Evolutionary conservation across 495 filamentous ascomycete genomes (phyloP).

Genomic region (Penicillium egyptiacum): DNA sequence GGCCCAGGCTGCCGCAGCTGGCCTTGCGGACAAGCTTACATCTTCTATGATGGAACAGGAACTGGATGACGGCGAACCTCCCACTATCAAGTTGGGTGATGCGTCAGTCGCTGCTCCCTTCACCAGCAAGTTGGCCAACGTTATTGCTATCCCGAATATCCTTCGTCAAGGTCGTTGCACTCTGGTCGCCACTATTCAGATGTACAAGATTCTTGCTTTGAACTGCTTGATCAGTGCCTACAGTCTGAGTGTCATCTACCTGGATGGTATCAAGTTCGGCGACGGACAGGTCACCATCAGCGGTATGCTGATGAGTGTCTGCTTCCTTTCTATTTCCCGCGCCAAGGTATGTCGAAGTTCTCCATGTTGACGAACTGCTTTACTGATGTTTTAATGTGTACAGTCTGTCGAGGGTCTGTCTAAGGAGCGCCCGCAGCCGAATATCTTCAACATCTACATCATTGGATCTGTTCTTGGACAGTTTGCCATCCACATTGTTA

Average conservation of each 20-base stretch:
- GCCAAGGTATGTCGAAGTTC: constrained; percentile 63
- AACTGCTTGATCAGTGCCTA: constrained; percentile 99
- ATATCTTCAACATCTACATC: constrained; percentile 99
- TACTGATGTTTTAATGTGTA: constrained; percentile 24
- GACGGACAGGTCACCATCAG: constrained; percentile 98
- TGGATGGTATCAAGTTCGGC: constrained; percentile 99
- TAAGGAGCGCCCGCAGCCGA: constrained; percentile 95
- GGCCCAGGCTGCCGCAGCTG: constrained; percentile 67
- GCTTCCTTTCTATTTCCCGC: constrained; percentile 94
- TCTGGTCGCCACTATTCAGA: constrained; percentile 96
- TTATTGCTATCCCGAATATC: constrained; percentile 97
- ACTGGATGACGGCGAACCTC: constrained; percentile 84
- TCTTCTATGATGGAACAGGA: constrained; percentile 87
- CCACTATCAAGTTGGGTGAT: constrained; percentile 95
- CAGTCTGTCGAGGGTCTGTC: constrained; percentile 89
- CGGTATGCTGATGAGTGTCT: constrained; percentile 99
- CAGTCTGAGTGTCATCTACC: constrained; percentile 91
- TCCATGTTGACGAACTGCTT: neutral
- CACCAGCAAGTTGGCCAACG: constrained; percentile 95
- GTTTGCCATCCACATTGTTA: constrained; percentile 93
- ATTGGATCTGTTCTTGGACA: constrained; percentile 97
- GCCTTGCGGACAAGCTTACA: constrained; percentile 85
- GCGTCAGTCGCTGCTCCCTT: constrained; percentile 97
- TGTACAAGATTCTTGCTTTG: constrained; percentile 99
- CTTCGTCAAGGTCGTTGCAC: constrained; percentile 97